Conservation (phyloP, 1,139 yeast species). For the Magnusiomyces tetraspermus region DNA sequence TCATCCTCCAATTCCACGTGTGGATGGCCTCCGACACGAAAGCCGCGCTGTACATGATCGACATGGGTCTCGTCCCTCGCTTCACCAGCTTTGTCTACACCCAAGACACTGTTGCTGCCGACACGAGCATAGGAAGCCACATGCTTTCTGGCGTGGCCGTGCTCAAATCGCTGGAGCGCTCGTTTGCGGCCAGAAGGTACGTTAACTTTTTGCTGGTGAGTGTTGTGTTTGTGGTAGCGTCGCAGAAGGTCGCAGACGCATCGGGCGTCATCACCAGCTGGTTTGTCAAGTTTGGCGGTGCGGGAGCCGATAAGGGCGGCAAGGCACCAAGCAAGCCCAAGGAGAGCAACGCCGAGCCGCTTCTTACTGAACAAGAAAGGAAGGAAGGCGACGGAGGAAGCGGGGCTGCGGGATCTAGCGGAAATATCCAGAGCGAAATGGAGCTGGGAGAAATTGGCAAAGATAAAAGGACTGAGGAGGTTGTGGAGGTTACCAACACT, state of each 20-base stretch:
- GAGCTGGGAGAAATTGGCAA: too few species aligned
- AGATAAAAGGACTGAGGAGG: neutral
- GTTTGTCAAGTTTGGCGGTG: too few species aligned
- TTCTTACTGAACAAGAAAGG: too few species aligned
- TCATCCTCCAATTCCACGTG: conserved; percentile 22
- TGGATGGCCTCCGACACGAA: conserved; percentile 25
- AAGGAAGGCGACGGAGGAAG: too few species aligned
- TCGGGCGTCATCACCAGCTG: conserved; percentile 13
- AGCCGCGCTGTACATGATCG: conserved; percentile 17
- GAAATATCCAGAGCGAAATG: too few species aligned
- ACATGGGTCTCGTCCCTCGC: conserved; percentile 10
- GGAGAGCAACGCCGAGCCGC: too few species aligned
- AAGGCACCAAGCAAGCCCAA: too few species aligned
- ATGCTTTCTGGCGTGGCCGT: neutral
- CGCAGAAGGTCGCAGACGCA: conserved; percentile 12
- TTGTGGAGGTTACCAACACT: neutral
- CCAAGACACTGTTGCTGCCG: neutral
- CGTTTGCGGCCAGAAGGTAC: conserved; percentile 2
- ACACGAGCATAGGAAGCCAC: neutral
- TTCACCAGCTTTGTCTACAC: neutral
- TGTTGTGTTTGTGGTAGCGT: conserved; percentile 10
- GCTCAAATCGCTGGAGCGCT: neutral
- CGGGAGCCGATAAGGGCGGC: too few species aligned
- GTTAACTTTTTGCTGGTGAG: conserved; percentile 11
- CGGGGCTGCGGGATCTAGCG: too few species aligned